These are phyloP conservation scores for Didymella sp. DNA, from an alignment of 2,329 filamentous ascomycete genomes.

Conservation along the genomic window DNA sequence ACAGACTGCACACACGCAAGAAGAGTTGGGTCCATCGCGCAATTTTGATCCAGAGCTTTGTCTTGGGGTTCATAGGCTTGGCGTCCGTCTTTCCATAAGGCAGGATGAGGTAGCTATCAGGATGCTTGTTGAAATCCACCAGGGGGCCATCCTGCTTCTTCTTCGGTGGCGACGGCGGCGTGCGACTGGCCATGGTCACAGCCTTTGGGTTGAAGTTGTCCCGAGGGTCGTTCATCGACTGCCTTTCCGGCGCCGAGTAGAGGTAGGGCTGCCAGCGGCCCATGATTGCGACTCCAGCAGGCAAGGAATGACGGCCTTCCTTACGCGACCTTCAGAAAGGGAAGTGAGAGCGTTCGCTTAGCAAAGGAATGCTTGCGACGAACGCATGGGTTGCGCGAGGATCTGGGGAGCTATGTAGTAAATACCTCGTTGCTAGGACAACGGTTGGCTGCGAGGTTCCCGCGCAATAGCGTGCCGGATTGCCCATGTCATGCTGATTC, in stretches of 20 bases:
- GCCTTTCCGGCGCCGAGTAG: constrained; percentile 65
- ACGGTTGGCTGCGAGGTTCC: constrained; percentile 14
- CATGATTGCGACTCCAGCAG: constrained; percentile 44
- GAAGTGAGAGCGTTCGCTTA: constrained; percentile 40
- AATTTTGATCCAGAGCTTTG: constrained; percentile 74
- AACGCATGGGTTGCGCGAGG: constrained; percentile 37
- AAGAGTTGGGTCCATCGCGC: constrained; percentile 72
- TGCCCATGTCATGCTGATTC: constrained; percentile 20
- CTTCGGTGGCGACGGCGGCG: constrained; percentile 64
- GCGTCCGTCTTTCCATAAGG: constrained; percentile 67
- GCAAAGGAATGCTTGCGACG: constrained; percentile 46
- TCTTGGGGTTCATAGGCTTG: constrained; percentile 71
- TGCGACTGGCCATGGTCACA: constrained; percentile 79
- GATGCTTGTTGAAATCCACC: constrained; percentile 83
- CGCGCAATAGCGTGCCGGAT: constrained; percentile 2
- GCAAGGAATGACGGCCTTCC: constrained; percentile 38
- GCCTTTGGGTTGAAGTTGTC: constrained; percentile 83
- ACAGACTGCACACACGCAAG: constrained; percentile 70
- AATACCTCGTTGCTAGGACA: constrained; percentile 29
- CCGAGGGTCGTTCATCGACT: constrained; percentile 56
- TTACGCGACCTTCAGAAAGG: constrained; percentile 36
- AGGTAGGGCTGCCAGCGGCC: constrained; percentile 71
- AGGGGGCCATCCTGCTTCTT: constrained; percentile 76
- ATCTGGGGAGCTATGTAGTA: constrained; percentile 40
- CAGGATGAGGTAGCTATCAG: constrained; percentile 74